Conservation (phyloP, 352 stramenopile genomes). For the Phytophthora melonis region DNA sequence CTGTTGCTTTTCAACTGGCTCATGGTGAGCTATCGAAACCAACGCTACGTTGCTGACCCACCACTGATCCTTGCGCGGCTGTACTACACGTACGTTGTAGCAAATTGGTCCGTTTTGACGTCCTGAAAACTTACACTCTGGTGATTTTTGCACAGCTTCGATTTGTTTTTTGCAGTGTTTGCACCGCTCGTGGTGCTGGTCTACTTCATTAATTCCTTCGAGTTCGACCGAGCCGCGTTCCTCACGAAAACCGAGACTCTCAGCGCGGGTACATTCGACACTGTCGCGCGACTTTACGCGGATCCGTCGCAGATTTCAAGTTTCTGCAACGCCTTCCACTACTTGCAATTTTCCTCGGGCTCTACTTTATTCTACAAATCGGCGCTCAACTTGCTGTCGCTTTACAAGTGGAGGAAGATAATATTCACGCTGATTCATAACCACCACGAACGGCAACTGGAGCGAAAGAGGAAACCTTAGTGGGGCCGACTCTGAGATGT, state of each 20-base stretch:
- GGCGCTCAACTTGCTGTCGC: constrained; percentile 37
- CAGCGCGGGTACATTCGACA: constrained; percentile 29
- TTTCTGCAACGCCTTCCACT: constrained; percentile 37
- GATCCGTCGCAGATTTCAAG: constrained; percentile 38
- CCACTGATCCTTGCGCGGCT: constrained; percentile 34
- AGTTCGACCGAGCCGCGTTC: constrained; percentile 41
- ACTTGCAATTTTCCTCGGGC: constrained; percentile 24
- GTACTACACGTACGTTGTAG: constrained; percentile 40
- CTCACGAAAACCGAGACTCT: constrained; percentile 25
- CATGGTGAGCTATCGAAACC: constrained; percentile 45
- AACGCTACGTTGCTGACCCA: constrained; percentile 35
- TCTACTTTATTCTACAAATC: constrained; percentile 52
- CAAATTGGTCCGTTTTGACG: too few species aligned
- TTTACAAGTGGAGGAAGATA: constrained; percentile 53
- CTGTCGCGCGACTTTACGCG: constrained; percentile 34
- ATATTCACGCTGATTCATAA: constrained; percentile 38
- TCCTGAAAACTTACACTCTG: background rate
- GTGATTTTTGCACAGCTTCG: constrained; percentile 23
- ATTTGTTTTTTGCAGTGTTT: constrained; percentile 56
- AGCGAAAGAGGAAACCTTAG: constrained; percentile 4
- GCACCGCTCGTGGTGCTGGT: constrained; percentile 40
- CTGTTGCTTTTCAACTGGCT: constrained; percentile 46
- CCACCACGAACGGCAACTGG: constrained; percentile 11
- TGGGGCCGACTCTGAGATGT: background rate
- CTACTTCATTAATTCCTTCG: constrained; percentile 41